Evolutionary conservation across 345 rosid genomes (phyloP).

Genomic region (Cardamine chenopodiifolia): DNA sequence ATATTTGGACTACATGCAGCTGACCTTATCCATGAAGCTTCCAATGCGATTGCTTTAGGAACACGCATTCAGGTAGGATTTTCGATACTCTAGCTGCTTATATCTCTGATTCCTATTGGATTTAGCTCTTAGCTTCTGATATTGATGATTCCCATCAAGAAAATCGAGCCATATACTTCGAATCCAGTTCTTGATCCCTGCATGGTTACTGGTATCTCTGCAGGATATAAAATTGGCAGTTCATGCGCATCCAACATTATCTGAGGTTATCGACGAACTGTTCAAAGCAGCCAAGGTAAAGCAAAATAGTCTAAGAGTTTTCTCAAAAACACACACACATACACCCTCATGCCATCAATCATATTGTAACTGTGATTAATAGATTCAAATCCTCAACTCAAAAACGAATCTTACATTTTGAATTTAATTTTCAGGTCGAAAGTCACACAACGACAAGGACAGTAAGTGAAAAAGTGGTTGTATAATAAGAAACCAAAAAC

Average conservation of each 20-base stretch:
- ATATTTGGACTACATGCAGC: conserved; percentile 98
- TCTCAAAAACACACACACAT: neutral
- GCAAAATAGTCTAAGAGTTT: neutral
- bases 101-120: no score
- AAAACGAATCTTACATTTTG: conserved; percentile 7
- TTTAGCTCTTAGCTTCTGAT: no score
- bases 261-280: conserved; percentile 96
- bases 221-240: conserved; percentile 95
- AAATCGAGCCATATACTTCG: no score
- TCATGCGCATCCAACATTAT: conserved; percentile 97
- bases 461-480: conserved; percentile 44
- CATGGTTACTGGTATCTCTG: conserved; percentile 32
- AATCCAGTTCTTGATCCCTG: conserved; percentile 22
- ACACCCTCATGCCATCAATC: neutral
- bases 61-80: conserved; percentile 71
- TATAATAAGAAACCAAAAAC: conserved; percentile 31
- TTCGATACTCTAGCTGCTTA: conserved; percentile 15
- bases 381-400: neutral
- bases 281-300: conserved; percentile 95
- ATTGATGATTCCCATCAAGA: no score
- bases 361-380: neutral
- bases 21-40: conserved; percentile 99
- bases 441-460: conserved; percentile 16
- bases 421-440: conserved; percentile 31
- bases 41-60: conserved; percentile 93